These are phyloP conservation scores for Ilex paraguariensis DNA, from an alignment of 305 asterid genomes.

Conservation along the genomic window DNA sequence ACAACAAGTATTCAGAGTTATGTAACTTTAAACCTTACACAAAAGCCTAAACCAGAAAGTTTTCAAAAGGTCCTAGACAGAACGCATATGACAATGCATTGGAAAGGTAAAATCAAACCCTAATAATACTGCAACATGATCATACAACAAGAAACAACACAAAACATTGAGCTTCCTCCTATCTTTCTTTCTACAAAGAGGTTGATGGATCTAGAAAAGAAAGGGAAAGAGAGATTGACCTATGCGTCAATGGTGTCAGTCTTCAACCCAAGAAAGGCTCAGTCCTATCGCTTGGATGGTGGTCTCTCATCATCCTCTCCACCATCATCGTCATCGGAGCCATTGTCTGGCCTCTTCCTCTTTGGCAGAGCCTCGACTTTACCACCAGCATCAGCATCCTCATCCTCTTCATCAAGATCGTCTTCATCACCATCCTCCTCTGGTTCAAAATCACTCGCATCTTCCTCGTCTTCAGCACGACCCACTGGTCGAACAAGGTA, in stretches of 20 bases:
- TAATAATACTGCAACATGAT: slow-evolving; percentile 13
- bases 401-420: slow-evolving; percentile 45
- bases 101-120: slow-evolving; percentile 9
- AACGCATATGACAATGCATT: slow-evolving; percentile 6
- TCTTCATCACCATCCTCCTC: slow-evolving; percentile 65
- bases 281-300: slow-evolving; percentile 53
- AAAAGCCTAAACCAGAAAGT: too few relatives aligned
- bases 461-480: slow-evolving; percentile 80
- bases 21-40: too few relatives aligned
- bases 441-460: slow-evolving; percentile 84
- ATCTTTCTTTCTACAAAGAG: slow-evolving; percentile 10
- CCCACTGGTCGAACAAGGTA: slow-evolving; percentile 70
- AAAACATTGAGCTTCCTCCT: neutral
- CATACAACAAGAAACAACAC: slow-evolving; percentile 12
- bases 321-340: slow-evolving; percentile 46
- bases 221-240: slow-evolving; percentile 8
- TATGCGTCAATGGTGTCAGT: slow-evolving; percentile 6
- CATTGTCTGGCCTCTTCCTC: slow-evolving; percentile 69
- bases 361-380: slow-evolving; percentile 63
- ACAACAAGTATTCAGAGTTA: too few relatives aligned
- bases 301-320: slow-evolving; percentile 83
- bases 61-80: neutral
- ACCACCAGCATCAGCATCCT: slow-evolving; percentile 39
- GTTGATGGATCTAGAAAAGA: slow-evolving; percentile 9
- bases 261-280: neutral